These are phyloP conservation scores for Lathyrus oleraceus DNA, from an alignment of 306 rosid genomes.

Conservation along the genomic window DNA sequence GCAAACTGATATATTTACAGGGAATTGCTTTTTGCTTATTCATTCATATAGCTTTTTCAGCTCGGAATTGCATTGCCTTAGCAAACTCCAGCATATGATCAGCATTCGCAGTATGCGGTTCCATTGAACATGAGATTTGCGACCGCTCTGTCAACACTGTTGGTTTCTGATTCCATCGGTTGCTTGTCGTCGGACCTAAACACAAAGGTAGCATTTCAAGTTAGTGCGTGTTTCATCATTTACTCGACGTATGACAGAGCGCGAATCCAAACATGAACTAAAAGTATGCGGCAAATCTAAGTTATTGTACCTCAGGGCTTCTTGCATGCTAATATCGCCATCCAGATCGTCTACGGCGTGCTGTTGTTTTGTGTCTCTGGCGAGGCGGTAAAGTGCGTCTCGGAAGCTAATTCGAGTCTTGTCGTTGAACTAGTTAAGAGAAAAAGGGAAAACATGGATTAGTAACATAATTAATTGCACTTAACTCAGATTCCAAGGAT, in stretches of 20 bases:
- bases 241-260: background rate
- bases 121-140: slow-evolving; percentile 79
- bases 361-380: slow-evolving; percentile 52
- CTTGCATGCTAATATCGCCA: slow-evolving; percentile 34
- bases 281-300: slow-evolving; percentile 10
- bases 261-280: background rate
- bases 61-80: slow-evolving; percentile 24
- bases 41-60: background rate
- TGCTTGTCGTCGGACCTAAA: slow-evolving; percentile 47
- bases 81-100: slow-evolving; percentile 41
- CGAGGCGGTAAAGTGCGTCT: slow-evolving; percentile 80
- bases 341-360: slow-evolving; percentile 31
- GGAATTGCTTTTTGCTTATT: slow-evolving; percentile 6
- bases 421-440: slow-evolving; percentile 49
- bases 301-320: slow-evolving; percentile 47
- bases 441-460: slow-evolving; percentile 10
- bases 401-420: slow-evolving; percentile 70
- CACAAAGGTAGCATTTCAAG: background rate
- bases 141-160: slow-evolving; percentile 74
- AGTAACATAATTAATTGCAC: slow-evolving; percentile 13
- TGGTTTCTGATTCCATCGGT: slow-evolving; percentile 64
- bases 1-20: slow-evolving; percentile 28
- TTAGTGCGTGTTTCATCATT: background rate
- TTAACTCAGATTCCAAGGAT: background rate
- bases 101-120: slow-evolving; percentile 22